These are phyloP conservation scores for Melaleuca alternifolia DNA, from an alignment of 345 rosid species.

Conservation along the genomic window DNA sequence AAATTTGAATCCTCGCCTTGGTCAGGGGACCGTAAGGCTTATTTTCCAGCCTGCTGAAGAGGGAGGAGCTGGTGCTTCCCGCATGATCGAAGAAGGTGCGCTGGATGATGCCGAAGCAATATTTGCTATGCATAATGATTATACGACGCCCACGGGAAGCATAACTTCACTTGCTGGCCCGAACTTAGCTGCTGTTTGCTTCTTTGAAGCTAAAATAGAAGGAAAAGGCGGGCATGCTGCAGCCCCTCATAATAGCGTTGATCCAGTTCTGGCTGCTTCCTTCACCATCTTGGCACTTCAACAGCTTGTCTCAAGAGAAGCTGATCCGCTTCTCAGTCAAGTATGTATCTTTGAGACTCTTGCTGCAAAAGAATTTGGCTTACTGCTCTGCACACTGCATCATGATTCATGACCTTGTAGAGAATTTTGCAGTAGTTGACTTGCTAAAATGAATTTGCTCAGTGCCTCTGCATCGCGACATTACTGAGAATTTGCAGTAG, in stretches of 20 bases:
- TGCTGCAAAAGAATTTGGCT: neutral
- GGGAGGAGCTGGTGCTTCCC: conserved; percentile 82
- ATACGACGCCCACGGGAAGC: conserved; percentile 35
- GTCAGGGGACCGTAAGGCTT: conserved; percentile 79
- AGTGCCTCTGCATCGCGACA: neutral
- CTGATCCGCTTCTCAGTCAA: conserved; percentile 63
- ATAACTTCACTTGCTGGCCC: conserved; percentile 54
- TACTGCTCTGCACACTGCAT: neutral
- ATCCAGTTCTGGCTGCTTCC: conserved; percentile 65
- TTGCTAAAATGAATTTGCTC: too few relatives aligned
- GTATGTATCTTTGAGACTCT: conserved; percentile 5
- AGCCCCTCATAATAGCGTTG: conserved; percentile 33
- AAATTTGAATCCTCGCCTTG: neutral
- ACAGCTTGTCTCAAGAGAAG: conserved; percentile 69
- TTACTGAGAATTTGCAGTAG: neutral
- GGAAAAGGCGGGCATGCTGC: conserved; percentile 58
- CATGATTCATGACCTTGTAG: neutral
- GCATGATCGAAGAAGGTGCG: conserved; percentile 78
- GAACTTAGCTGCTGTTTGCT: conserved; percentile 38
- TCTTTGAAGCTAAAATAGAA: conserved; percentile 49
- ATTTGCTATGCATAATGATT: conserved; percentile 63
- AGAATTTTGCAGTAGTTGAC: too few relatives aligned
- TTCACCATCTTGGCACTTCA: conserved; percentile 70
- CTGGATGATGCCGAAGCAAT: conserved; percentile 84
- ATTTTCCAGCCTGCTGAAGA: conserved; percentile 94